Evolutionary conservation across 2,329 filamentous ascomycete species (phyloP), one percentile per base, ranked within the genome.

Genomic region (Cordyceps cicadae): DNA sequence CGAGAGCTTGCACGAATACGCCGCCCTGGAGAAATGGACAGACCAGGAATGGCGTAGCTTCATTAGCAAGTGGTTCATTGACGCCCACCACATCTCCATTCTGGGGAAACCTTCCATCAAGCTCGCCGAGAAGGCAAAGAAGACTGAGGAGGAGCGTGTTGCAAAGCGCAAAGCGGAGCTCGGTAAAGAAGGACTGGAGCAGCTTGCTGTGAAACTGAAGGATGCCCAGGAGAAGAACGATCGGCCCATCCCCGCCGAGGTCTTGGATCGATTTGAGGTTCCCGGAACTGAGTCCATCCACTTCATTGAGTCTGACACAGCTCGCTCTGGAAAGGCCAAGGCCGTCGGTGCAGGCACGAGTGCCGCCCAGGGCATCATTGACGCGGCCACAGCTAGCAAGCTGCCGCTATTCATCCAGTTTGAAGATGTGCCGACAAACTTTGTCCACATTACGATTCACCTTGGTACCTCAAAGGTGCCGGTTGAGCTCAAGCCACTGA

Each of bases 321-420:
- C 92, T 39, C 85, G 92, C 29, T 88, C 90, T 52, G 94, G 94
- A 34, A 76, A 86, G 62, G 94, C 92, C 15, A 83, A 86, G 67
- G 81, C 84, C 64, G 76, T 92, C 54, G 92, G 92, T 0, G 75
- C 80, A 26, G 79, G 82, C 0, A 75, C 86, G 34, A 93, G 90
- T 65, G 72, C 81, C 4, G 84, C 90, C 5, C 94, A 99, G 72
- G 80, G 85, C 63, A 74, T 87, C 54, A 84, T 99, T 54, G 90
- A 97, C 70, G 77, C 80, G 15, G 84, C 90, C 46, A 79, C 82
- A 43, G 65, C 76, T 19, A 78, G 77, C 7, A 74, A 87, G 41
- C 71, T 87, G n/a, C 88, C 91, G 0, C 77, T 97, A 2, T 99
- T 97, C 74, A 81, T 99, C n/a, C 93, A 99, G 74, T 99, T 95